Conservation (phyloP, 148 eudicot genomes). For the Suaeda aralocaspica region DNA sequence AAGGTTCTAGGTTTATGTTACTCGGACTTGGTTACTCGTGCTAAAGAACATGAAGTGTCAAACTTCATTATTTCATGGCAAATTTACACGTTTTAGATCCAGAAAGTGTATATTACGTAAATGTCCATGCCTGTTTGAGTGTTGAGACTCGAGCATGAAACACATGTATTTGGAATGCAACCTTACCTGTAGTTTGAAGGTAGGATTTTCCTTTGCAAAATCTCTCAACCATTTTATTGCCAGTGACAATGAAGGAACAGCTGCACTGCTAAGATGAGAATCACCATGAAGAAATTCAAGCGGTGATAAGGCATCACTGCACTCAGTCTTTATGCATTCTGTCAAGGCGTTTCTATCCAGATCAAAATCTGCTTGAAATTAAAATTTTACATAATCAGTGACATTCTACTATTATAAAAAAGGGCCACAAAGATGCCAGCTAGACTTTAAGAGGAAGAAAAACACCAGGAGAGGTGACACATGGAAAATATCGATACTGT, state of each 20-base stretch:
- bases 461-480: not conserved
- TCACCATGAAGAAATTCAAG: slow-evolving; percentile 32
- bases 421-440: too few relatives aligned
- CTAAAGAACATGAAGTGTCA: too few relatives aligned
- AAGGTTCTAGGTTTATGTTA: too few relatives aligned
- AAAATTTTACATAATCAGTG: not conserved
- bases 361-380: slow-evolving; percentile 31
- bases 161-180: not conserved
- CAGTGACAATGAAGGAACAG: slow-evolving; percentile 62
- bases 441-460: not conserved
- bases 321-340: slow-evolving; percentile 18
- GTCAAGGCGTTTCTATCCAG: slow-evolving; percentile 23
- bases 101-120: too few relatives aligned
- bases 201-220: slow-evolving; percentile 60
- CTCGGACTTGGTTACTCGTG: too few relatives aligned
- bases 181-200: slow-evolving; percentile 61
- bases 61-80: too few relatives aligned
- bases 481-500: not conserved
- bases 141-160: too few relatives aligned
- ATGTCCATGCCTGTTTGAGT: too few relatives aligned
- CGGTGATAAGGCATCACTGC: slow-evolving; percentile 30
- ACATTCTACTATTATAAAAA: too few relatives aligned
- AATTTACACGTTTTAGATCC: too few relatives aligned
- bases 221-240: slow-evolving; percentile 68
- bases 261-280: slow-evolving; percentile 49